Evolutionary conservation across 495 filamentous ascomycete species (phyloP).

Genomic region (Bombardia bombarda): DNA sequence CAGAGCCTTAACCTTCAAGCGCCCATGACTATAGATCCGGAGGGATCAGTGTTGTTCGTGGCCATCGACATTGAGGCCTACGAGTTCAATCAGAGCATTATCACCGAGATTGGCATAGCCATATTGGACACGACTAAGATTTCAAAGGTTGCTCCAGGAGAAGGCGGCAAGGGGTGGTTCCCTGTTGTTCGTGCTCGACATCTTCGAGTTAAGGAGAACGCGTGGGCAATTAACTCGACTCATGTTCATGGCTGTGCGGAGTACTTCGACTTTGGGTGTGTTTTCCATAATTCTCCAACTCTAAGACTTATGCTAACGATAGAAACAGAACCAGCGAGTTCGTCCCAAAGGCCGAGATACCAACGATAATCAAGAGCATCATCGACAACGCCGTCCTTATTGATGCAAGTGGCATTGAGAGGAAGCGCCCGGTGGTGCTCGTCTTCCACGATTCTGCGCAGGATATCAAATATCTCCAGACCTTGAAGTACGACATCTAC

Average conservation of each 20-base stretch:
- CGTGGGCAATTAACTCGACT: constrained; percentile 50
- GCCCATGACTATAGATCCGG: constrained; percentile 34
- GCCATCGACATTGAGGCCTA: constrained; percentile 76
- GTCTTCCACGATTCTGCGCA: constrained; percentile 64
- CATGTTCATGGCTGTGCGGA: constrained; percentile 65
- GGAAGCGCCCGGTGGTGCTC: constrained; percentile 57
- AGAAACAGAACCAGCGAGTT: constrained; percentile 26
- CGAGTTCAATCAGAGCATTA: constrained; percentile 49
- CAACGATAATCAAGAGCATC: constrained; percentile 13
- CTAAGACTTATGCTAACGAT: constrained; percentile 14
- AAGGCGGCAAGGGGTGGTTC: constrained; percentile 54
- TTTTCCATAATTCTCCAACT: constrained; percentile 11
- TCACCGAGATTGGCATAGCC: constrained; percentile 85
- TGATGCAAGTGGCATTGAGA: background rate
- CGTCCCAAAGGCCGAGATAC: constrained; percentile 8
- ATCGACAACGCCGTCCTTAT: constrained; percentile 14
- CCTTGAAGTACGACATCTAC: constrained; percentile 50
- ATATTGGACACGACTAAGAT: constrained; percentile 64
- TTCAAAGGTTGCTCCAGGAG: constrained; percentile 48
- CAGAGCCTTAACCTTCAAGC: constrained; percentile 10
- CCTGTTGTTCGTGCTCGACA: constrained; percentile 59
- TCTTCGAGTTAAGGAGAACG: constrained; percentile 65
- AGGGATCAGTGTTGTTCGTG: constrained; percentile 56
- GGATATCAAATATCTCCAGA: constrained; percentile 60
- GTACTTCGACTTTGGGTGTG: constrained; percentile 66